Conservation (phyloP, 2,329 filamentous ascomycete species). For the Penicillium sp. region DNA sequence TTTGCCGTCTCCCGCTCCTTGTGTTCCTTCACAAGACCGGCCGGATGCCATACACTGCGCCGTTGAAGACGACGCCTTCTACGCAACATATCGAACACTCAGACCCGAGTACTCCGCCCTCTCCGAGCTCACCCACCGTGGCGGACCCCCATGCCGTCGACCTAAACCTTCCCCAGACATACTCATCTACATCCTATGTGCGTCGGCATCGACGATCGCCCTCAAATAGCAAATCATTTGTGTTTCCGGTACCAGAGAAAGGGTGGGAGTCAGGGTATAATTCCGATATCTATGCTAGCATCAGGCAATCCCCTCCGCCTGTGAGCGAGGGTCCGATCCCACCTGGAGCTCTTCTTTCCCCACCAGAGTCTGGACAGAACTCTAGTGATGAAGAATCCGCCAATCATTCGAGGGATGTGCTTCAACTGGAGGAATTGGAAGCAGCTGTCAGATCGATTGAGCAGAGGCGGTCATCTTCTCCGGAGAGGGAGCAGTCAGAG, state of each 20-base stretch:
- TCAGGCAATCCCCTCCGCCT: conserved; percentile 84
- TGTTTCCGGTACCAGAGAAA: conserved; percentile 37
- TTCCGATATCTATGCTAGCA: conserved; percentile 59
- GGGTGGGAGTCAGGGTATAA: conserved; percentile 26
- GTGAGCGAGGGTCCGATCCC: conserved; percentile 78
- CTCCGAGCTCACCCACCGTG: conserved; percentile 25
- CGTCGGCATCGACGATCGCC: conserved; percentile 66
- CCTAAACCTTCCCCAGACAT: conserved; percentile 59
- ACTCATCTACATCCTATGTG: conserved; percentile 65
- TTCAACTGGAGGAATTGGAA: conserved; percentile 70
- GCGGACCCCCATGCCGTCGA: conserved; percentile 35
- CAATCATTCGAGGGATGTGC: conserved; percentile 49
- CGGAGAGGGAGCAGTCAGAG: conserved; percentile 30
- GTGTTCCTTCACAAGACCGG: conserved; percentile 41
- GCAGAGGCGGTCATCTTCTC: conserved; percentile 35
- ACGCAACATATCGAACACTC: conserved; percentile 56
- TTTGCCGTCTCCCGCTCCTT: conserved; percentile 25
- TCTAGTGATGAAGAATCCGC: conserved; percentile 76
- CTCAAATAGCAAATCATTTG: conserved; percentile 49
- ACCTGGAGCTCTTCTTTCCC: conserved; percentile 83
- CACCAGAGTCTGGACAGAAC: conserved; percentile 80
- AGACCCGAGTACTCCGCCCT: conserved; percentile 46
- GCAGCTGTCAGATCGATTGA: conserved; percentile 82
- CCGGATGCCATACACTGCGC: conserved; percentile 58
- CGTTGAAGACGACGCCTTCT: conserved; percentile 61